Percentiles rank a stretch among this genome's conserved stretches.
These are phyloP conservation scores for Powellomyces hirtus DNA, from an alignment of 192 early-diverging fungal genomes.

Conservation along the genomic window DNA sequence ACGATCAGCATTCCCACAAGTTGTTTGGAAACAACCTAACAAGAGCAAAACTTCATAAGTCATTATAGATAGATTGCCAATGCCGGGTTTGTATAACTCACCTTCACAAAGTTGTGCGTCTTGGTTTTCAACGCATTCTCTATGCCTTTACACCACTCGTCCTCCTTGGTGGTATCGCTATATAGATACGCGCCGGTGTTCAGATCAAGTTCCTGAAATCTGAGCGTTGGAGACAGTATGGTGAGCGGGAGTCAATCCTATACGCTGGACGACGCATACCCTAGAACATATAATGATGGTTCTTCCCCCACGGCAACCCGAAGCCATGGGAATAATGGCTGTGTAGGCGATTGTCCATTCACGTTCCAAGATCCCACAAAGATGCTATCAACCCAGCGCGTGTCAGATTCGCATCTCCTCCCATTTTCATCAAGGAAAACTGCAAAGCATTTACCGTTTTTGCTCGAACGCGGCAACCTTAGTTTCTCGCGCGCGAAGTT, in stretches of 20 bases:
- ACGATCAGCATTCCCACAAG: constrained; percentile 87
- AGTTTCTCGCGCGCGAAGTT: constrained; percentile 28
- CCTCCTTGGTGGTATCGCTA: constrained; percentile 74
- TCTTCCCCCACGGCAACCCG: constrained; percentile 38
- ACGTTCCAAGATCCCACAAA: constrained; percentile 93
- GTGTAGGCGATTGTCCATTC: constrained; percentile 66
- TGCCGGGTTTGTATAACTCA: constrained; percentile 18
- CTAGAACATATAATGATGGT: constrained; percentile 67
- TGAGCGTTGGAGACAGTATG: constrained; percentile 11
- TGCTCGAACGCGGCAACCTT: constrained; percentile 13
- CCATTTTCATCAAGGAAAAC: too few species aligned
- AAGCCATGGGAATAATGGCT: constrained; percentile 66
- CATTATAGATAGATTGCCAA: background rate
- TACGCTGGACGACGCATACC: too few species aligned
- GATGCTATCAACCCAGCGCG: constrained; percentile 29
- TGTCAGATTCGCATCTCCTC: background rate
- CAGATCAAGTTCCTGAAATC: constrained; percentile 91
- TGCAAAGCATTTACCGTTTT: constrained; percentile 11
- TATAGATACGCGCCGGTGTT: constrained; percentile 82
- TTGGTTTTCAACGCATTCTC: constrained; percentile 58
- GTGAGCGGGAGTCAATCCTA: constrained; percentile 9
- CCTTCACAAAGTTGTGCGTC: constrained; percentile 58
- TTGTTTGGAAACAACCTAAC: constrained; percentile 71
- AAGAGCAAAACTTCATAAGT: background rate
- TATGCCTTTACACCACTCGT: constrained; percentile 76